Base-by-base conservation (phyloP, 1,139 yeast genomes). In the Eremothecium gossypii region DNA sequence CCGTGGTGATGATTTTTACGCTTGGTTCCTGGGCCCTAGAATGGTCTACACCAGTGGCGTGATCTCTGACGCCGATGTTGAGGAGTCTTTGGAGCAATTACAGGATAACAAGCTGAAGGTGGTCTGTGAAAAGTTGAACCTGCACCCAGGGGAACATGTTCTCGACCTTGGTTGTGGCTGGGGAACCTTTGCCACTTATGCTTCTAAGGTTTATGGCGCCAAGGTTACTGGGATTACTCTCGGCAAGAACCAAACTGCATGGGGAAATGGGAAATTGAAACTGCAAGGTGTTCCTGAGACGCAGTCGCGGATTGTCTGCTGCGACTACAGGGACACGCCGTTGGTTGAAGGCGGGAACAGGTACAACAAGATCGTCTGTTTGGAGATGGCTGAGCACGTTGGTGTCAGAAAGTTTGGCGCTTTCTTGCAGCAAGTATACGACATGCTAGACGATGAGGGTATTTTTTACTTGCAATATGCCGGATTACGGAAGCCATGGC, bases 301-400 rank as follows among this genome's bases (percentile, higher is more conserved):
- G n/a, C 95, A 86, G 69, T 78, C 87, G 41, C 71, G 74, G 61
- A 82, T 86, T 54, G 75, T 82, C 44, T 85, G 95, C 68, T 71
- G 79, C 63, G 96, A 86, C 66, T 86, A 87, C 71, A 82, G 96
- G 67, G 96, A 86, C 61, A 75, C 95, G 40, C 96, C 96, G 44
- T 70, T 76, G 45, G 83, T 93, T 30, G 62, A 64, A 36, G 86
- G 85, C 46, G 48, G 48, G 23, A 45, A 45, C 36, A 45, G 42
- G 26, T 86, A 86, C 67, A 79, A 86, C 69, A 85, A 86, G 66
- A 86, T 86, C 60, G 82, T 94, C 41, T 83, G 94, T 68, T 73
- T 86, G 63, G 96, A 86, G 71, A 86, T 86, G 96, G 89, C 95
- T 33, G 96, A 86, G 71, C 96, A 86, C 64, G 96, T 86, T 61